Evolutionary conservation across 2,329 filamentous ascomycete genomes (phyloP), one percentile per base, ranked within the genome.

Genomic region (Teratosphaeria nubilosa): DNA sequence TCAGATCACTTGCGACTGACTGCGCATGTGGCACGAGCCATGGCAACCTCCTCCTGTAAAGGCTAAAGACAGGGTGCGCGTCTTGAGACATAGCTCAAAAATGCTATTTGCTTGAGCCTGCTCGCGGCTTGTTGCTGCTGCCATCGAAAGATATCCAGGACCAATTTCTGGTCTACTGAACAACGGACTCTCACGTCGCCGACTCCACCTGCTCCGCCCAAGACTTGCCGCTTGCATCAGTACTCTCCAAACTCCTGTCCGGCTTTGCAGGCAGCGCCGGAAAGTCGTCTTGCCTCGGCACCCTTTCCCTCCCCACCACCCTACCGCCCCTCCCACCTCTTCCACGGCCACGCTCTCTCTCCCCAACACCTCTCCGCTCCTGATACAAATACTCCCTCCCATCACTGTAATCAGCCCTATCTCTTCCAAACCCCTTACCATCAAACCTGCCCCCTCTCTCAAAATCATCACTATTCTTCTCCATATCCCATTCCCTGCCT

Each of bases 401-500:
- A 61, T 67, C 73, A 53, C 58, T 66, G 54, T 68, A 69, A 32
- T 66, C 70, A 31, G 65, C 63, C 56, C 63, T 68, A 63, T 69
- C 68, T 14, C 69, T 65, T 10, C 63, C 62, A 58, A 68, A 64
- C 0, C 63, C 66, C 13, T 62, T 65, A 4, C 60, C 62, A 52
- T 70, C 68, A 32, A 63, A 62, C 37, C 62, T 61, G 3, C 63
- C 66, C 2, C 65, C 65, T 56, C 62, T 61, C 30, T 60, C 53
- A 51, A 69, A 82, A 52, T 81, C 78, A 22, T 53, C 51, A 16
- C 24, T 34, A 53, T 30, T 34, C 57, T 48, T 83, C 80, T 60
- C 78, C 4, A 78, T 74, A 68, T 86, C 83, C 83, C 83, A 86
- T 64, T 86, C 83, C 16, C 83, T 72, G 0, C 82, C 82, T 1